These are phyloP conservation scores for Fraxinus latifolia DNA, from an alignment of 305 asterid genomes.

Conservation along the genomic window DNA sequence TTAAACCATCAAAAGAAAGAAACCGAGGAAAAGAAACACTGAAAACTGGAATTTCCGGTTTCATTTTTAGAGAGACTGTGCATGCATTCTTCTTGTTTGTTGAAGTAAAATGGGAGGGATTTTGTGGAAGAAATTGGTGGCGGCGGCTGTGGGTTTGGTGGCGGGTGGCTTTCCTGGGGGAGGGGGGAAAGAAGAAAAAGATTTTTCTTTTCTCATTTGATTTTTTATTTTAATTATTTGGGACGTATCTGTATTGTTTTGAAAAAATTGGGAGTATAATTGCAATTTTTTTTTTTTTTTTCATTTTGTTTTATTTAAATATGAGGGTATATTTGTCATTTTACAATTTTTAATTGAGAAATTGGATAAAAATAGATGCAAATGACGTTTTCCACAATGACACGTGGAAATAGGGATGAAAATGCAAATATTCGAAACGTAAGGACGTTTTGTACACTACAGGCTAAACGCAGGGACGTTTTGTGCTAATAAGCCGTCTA, in stretches of 20 bases:
- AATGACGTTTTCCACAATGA: background rate
- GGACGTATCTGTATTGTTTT: background rate
- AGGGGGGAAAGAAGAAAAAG: no score
- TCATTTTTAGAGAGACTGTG: background rate
- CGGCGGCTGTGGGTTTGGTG: no score
- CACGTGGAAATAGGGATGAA: background rate
- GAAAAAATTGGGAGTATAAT: background rate
- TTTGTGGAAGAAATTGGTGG: no score
- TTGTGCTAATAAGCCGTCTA: background rate
- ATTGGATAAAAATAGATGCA: background rate
- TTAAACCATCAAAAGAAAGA: conserved; percentile 45
- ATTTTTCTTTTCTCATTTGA: no score
- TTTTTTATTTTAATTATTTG: no score
- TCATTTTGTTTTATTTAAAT: background rate
- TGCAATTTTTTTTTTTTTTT: background rate
- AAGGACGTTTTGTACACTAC: background rate
- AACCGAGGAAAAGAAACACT: conserved; percentile 52
- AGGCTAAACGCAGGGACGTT: background rate
- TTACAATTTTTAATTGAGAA: background rate
- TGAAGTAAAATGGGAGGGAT: background rate
- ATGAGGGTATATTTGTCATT: background rate
- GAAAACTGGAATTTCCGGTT: background rate
- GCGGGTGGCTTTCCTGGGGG: no score
- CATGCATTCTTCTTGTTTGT: background rate
- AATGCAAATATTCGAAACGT: background rate